Base-by-base conservation (phyloP, 2,329 filamentous ascomycete species). In the Colletotrichum noveboracense region DNA sequence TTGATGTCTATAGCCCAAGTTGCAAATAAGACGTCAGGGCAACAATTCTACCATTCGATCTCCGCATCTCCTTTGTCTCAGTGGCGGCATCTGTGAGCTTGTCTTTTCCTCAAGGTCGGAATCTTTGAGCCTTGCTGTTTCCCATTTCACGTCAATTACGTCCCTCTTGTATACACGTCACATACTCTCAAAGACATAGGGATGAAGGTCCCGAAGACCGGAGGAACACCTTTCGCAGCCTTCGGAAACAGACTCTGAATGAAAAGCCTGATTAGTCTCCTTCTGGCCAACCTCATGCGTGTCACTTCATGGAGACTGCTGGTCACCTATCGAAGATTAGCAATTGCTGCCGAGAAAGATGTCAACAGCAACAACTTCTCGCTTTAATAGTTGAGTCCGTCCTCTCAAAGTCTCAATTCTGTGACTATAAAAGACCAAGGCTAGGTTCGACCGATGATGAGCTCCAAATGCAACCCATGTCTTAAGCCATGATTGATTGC, bases 1-100 rank as follows among this genome's bases (percentile, higher is more conserved):
- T 13, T 21, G n/a, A 21, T 2, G 13, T 13, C 1, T 1, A 12
- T 18, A 48, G 18, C 43, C 43, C 4, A 3, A 1, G 13, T 5
- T 52, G 43, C 10, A 2, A 21, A 0, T 21, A 6, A 21, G 18
- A 7, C 8, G 18, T 2, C 18, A 10, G 13, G 18, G 6, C 18
- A 43, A 32, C 10, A 13, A 6, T 13, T 6, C 4, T 12, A 32
- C 30, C 30, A 32, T 12, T 5, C 30, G 10, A 32, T 32, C 30
- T 32, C 30, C 30, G 30, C 30, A 32, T 32, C 30, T 32, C 30
- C 30, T 32, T 43, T 48, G 18, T 48, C 9, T 21, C 6, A 48
- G n/a, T 52, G n/a, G n/a, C 43, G 9, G 6, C 43, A 13, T 13
- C 43, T 52, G n/a, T 52, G 43, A 52, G 43, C 43, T 52, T 52